Base-by-base conservation (phyloP, 2,329 filamentous ascomycete genomes). In the Lasiodiplodia hormozganensis region DNA sequence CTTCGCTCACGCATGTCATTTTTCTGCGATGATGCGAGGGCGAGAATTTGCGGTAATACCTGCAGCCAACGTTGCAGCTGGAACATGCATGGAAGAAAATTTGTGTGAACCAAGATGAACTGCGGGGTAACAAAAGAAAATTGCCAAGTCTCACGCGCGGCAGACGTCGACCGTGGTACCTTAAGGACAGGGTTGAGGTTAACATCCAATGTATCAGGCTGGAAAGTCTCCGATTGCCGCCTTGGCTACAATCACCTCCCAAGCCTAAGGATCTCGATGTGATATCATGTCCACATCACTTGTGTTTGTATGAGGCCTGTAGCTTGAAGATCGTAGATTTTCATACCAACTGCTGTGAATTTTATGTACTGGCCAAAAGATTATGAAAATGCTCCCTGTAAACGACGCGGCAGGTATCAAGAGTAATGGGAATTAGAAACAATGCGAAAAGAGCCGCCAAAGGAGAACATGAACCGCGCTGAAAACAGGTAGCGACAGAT, bases 351-450 rank as follows among this genome's bases (percentile, higher is more conserved):
- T 62, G 58, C 58, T 62, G 28, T 40, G 10, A 7, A 12, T 62
- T 51, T 21, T 36, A 49, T 51, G 40, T 62, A 51, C 58, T 18
- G n/a, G 58, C 16, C 4, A 49, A 36, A 34, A 51, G 56, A 43
- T 62, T 49, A 62, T 18, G 47, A 62, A 62, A 51, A 49, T 28
- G 58, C 25, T 49, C 12, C 21, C 18, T 34, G 28, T 49, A n/a
- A 18, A 62, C 40, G 38, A 49, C 58, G 25, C 40, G 47, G 40
- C 28, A 62, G 58, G 58, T 62, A 62, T 62, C 58, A 49, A 62
- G 34, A 60, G 23, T 34, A 62, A 34, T 51, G 14, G 40, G 18
- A 36, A 51, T 21, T 47, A 47, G 18, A 28, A 14, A 23, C 16
- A 38, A 12, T 11, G 34, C 4, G n/a, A 28, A 49, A 62, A 23